Conservation (phyloP, 108 stramenopile species). For the Licmophora abbreviata region DNA sequence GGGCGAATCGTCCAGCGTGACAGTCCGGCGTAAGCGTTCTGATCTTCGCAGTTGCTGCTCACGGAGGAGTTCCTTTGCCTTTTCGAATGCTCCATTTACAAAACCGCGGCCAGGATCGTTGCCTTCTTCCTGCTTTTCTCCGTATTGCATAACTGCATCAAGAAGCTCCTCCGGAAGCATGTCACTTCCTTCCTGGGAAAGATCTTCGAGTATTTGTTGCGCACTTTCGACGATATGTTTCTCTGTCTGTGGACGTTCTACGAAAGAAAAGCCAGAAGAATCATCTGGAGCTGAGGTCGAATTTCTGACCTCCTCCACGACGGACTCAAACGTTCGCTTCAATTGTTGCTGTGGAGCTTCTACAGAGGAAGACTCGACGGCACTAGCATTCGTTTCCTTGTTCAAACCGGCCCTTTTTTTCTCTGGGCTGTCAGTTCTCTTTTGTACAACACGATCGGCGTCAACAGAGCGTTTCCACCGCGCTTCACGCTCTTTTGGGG, state of each 20-base stretch:
- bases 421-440: too few relatives aligned
- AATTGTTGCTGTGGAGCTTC: neutral
- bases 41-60: slow-evolving; percentile 23
- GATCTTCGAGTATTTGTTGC: slow-evolving; percentile 33
- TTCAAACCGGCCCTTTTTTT: neutral
- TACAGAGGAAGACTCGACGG: neutral
- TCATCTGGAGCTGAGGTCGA: neutral
- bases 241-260: slow-evolving; percentile 39
- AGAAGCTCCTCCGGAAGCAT: slow-evolving; percentile 71
- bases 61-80: slow-evolving; percentile 63
- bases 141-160: slow-evolving; percentile 60
- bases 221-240: slow-evolving; percentile 37
- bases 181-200: slow-evolving; percentile 39
- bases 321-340: neutral
- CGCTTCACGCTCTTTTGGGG: neutral
- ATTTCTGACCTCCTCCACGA: neutral
- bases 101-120: slow-evolving; percentile 56
- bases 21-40: slow-evolving; percentile 1
- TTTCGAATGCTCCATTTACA: slow-evolving; percentile 70
- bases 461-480: neutral
- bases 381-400: neutral
- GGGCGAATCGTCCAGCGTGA: neutral
- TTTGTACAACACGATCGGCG: neutral
- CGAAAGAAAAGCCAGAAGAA: too few relatives aligned
- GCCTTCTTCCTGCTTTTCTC: slow-evolving; percentile 59